phyloP scores from a whole-genome alignment of 345 rosid genomes.

The Gossypium bickii region DNA sequence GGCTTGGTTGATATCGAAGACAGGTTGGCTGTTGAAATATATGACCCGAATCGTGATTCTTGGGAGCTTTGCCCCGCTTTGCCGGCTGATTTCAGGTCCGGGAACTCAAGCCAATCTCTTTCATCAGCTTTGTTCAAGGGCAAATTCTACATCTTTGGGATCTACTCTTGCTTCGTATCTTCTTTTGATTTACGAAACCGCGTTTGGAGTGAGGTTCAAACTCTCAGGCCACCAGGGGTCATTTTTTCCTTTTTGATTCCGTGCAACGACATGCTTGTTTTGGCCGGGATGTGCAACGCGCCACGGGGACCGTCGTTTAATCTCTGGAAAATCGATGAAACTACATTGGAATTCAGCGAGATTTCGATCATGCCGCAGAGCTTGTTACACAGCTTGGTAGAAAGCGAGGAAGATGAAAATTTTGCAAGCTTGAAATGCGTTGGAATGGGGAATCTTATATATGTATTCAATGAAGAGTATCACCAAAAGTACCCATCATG shows the following conservation, averaged over 20 bases:
- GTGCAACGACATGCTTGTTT: constrained; percentile 51
- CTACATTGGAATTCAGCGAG: constrained; percentile 61
- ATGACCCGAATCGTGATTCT: constrained; percentile 47
- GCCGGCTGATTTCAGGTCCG: constrained; percentile 64
- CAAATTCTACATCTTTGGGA: constrained; percentile 63
- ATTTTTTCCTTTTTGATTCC: constrained; percentile 58
- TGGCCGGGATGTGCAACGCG: constrained; percentile 59
- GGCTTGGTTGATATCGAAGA: constrained; percentile 79
- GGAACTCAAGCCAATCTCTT: constrained; percentile 47
- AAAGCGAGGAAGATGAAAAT: constrained; percentile 59
- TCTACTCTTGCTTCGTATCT: constrained; percentile 49
- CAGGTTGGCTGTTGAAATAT: constrained; percentile 60
- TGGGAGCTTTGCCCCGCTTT: constrained; percentile 76
- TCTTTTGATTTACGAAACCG: constrained; percentile 50
- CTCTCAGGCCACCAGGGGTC: constrained; percentile 73
- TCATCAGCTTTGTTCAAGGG: constrained; percentile 54
- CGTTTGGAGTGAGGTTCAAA: constrained; percentile 64
- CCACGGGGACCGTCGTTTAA: constrained; percentile 54
- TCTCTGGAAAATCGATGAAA: constrained; percentile 57
- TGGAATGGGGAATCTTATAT: constrained; percentile 66
- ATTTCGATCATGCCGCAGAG: constrained; percentile 65
- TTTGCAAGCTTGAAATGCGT: constrained; percentile 79
- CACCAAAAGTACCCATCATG: constrained; percentile 89
- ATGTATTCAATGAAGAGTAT: constrained; percentile 74
- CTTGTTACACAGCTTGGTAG: constrained; percentile 57